Evolutionary conservation across 164 flowering plant genomes (phyloP), one percentile per base, ranked within the genome.

Genomic region (Annona cherimola): DNA sequence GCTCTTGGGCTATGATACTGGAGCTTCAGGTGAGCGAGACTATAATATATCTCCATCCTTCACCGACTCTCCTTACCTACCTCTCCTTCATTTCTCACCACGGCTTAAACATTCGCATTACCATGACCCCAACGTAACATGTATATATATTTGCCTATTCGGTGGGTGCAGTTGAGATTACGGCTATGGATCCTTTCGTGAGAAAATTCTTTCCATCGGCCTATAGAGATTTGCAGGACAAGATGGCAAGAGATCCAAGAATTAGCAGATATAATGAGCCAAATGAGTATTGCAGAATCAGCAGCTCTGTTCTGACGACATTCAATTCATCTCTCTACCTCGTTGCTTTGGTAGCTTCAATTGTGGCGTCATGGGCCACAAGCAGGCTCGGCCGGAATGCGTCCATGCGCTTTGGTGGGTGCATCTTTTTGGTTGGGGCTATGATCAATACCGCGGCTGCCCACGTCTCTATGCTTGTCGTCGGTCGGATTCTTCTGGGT

Each of bases 321-420:
- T 89, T 89, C 73, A 89, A 89, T 4, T 89, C 94, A 39, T 88
- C 94, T 2, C 80, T 89, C 41, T 89, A 89, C 62, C 44, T 89
- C 75, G 94, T 92, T 0, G 94, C 89, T 11, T 79, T 89, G 5
- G 0, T 0, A 16, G 74, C 89, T 35, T 72, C 89, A 42, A 73
- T 88, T 69, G 54, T 82, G 5, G 90, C 94, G 39, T 81, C 89
- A 0, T 68, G 76, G 0, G 74, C 86, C 62, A 90, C 92, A 0
- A 69, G 74, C 26, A 71, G 59, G 20, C 77, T 86, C 19, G 94
- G 94, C 0, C 62, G 94, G 70, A 86, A 78, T 57, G 45, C 77
- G 69, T 85, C 90, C 39, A 89, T 89, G 89, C 74, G 88, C 0
- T 76, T 84, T 67, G 94, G 90, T 1, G 94, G 94, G 3, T 2